phyloP scores from a whole-genome alignment of 1,139 yeast genomes.

The Candida sanyaensis region DNA sequence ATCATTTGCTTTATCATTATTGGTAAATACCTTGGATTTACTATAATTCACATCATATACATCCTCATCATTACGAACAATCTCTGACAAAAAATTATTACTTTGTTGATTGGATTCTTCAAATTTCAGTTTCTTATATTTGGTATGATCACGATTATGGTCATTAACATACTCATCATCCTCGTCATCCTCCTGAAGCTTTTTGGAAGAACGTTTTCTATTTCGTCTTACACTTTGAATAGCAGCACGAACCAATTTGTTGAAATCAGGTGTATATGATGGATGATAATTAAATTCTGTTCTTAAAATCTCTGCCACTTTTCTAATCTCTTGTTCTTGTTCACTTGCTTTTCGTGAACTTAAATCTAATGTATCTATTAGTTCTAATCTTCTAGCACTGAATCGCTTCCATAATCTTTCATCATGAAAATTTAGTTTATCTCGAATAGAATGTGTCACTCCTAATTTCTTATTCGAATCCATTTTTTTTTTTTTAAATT shows the following conservation, averaged over 20 bases:
- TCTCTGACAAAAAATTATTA: conserved; percentile 34
- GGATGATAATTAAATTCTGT: conserved; percentile 72
- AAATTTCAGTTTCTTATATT: background rate
- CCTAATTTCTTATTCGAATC: conserved; percentile 39
- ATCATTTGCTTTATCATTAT: conserved; percentile 37
- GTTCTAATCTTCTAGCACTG: conserved; percentile 82
- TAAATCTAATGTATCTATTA: conserved; percentile 78
- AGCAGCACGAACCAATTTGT: conserved; percentile 88
- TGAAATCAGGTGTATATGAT: conserved; percentile 69
- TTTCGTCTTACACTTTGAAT: conserved; percentile 64
- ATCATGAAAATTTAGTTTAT: conserved; percentile 72
- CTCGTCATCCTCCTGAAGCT: conserved; percentile 10
- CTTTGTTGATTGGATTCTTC: conserved; percentile 2
- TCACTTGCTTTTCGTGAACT: conserved; percentile 86
- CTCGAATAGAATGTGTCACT: conserved; percentile 77
- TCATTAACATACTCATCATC: conserved; percentile 1
- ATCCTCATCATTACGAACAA: conserved; percentile 37
- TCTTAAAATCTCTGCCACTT: conserved; percentile 75
- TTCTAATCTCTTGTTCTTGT: conserved; percentile 77
- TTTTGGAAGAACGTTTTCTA: conserved; percentile 42
- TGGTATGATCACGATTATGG: background rate
- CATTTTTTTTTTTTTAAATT: background rate
- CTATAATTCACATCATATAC: conserved; percentile 36
- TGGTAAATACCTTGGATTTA: conserved; percentile 27
- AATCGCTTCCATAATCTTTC: conserved; percentile 87